phyloP scores from a whole-genome alignment of 768 basidiomycete genomes.

The Hygrophorus pudorinus region DNA sequence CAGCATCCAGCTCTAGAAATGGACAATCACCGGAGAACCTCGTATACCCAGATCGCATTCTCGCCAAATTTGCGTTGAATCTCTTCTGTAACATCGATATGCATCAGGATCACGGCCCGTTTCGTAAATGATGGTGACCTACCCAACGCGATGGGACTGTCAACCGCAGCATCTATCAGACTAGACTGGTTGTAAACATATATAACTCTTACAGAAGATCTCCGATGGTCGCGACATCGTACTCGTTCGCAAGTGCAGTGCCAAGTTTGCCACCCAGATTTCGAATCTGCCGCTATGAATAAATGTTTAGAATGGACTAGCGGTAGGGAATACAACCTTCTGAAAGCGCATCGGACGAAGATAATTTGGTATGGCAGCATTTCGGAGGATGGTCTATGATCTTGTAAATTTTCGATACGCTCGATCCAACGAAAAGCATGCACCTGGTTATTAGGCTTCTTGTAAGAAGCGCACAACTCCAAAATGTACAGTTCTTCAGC shows the following conservation, averaged over 20 bases:
- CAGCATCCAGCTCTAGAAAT: background rate
- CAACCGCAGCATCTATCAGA: background rate
- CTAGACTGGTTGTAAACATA: background rate
- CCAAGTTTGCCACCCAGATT: conserved; percentile 95
- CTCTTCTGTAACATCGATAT: conserved; percentile 39
- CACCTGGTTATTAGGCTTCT: conserved; percentile 85
- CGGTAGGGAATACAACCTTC: conserved; percentile 38
- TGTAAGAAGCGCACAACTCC: conserved; percentile 82
- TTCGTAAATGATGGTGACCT: conserved; percentile 7
- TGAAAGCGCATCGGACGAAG: conserved; percentile 81
- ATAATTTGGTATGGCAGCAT: conserved; percentile 76
- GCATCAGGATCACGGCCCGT: conserved; percentile 1
- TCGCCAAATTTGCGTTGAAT: conserved; percentile 78
- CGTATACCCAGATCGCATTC: conserved; percentile 83
- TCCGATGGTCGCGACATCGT: conserved; percentile 80
- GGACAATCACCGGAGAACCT: conserved; percentile 63
- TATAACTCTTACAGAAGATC: conserved; percentile 67
- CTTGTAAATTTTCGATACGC: conserved; percentile 1
- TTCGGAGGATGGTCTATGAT: conserved; percentile 71
- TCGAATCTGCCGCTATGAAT: conserved; percentile 52
- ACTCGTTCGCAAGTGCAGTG: conserved; percentile 75
- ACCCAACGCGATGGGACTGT: conserved; percentile 52
- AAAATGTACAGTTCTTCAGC: conserved; percentile 3
- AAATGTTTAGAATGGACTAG: conserved; percentile 1
- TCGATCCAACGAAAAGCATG: background rate